Evolutionary conservation across 768 basidiomycete species (phyloP).

Genomic region (Podaxis rugospora): DNA sequence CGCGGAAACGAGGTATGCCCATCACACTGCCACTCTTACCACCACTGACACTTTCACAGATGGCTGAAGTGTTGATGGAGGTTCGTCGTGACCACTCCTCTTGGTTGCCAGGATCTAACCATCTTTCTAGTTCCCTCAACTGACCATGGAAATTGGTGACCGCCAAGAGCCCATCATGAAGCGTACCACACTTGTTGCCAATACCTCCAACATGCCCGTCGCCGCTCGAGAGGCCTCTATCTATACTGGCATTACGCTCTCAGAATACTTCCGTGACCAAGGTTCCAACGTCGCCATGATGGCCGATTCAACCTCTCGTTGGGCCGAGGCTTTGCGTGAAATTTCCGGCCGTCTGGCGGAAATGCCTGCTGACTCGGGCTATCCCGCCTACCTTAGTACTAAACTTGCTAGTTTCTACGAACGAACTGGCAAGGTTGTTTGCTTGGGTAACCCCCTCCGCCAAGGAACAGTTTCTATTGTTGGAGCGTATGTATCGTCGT

Average conservation of each 20-base stretch:
- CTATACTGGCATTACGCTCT: constrained; percentile 98
- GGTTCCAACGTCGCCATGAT: constrained; percentile 98
- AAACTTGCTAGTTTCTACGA: constrained; percentile 99
- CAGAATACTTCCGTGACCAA: constrained; percentile 99
- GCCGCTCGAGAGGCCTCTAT: constrained; percentile 99
- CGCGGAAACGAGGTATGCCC: constrained; percentile 86
- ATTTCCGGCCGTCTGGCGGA: constrained; percentile 98
- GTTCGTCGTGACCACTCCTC: constrained; percentile 28
- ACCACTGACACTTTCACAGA: constrained; percentile 33
- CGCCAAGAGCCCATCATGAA: constrained; percentile 99
- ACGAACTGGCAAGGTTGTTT: constrained; percentile 93
- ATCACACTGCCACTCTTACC: neutral
- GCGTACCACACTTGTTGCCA: constrained; percentile 96
- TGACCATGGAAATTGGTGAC: constrained; percentile 87
- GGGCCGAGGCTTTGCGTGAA: constrained; percentile 99
- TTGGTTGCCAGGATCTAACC: constrained; percentile 2
- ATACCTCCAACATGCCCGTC: constrained; percentile 99
- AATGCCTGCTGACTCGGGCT: constrained; percentile 99
- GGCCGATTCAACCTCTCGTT: constrained; percentile 98
- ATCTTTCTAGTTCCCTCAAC: constrained; percentile 66
- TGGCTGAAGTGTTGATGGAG: constrained; percentile 99
- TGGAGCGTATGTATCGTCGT: constrained; percentile 74
- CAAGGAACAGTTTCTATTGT: constrained; percentile 97
- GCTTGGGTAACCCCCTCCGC: constrained; percentile 83
- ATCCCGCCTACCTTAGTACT: constrained; percentile 94